Evolutionary conservation across 768 basidiomycete species (phyloP), one percentile per base, ranked within the genome.

Genomic region (Galerina sulciceps): DNA sequence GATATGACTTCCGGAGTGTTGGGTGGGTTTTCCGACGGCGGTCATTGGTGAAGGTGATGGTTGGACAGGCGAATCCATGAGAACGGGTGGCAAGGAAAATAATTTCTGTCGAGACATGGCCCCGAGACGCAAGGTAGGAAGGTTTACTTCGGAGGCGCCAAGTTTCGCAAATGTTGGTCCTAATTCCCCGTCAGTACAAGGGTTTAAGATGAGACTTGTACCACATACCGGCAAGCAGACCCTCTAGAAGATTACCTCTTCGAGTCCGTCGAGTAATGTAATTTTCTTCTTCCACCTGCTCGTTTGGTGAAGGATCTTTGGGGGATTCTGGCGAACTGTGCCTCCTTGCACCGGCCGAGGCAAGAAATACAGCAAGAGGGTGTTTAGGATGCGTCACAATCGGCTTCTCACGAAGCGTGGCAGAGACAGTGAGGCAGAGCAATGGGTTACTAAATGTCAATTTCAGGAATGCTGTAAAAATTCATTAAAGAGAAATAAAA

Each of bases 401-500:
- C 0, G 88, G 84, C 65, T 86, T 91, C 20, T 96, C 93, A 48
- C 94, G 84, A n/a, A 96, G 76, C 0, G 94, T 97, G n/a, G 87
- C 81, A 2, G 91, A 93, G 3, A 88, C 81, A 0, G 94, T 97
- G 26, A 97, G 73, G 66, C 90, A 94, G 23, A 97, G 81, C 10
- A 96, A 72, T 10, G 94, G 94, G 59, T 94, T 85, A 2, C 76
- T 66, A 47, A 89, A 83, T 35, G 81, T 78, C 14, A 93, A 85
- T 34, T 87, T 82, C 26, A 94, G 73, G 69, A 89, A 95, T 0
- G 90, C 93, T 95, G 62, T 22, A 11, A 43, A 36, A 34, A 57
- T 38, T 46, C 59, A 59, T 45, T 62, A 49, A 55, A 58, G 55
- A 52, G 31, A 11, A 4, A 20, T 38, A 23, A 42, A 26, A 38